Evolutionary conservation across 1,139 yeast species (phyloP).

Genomic region (Scheffersomyces segobiensis): DNA sequence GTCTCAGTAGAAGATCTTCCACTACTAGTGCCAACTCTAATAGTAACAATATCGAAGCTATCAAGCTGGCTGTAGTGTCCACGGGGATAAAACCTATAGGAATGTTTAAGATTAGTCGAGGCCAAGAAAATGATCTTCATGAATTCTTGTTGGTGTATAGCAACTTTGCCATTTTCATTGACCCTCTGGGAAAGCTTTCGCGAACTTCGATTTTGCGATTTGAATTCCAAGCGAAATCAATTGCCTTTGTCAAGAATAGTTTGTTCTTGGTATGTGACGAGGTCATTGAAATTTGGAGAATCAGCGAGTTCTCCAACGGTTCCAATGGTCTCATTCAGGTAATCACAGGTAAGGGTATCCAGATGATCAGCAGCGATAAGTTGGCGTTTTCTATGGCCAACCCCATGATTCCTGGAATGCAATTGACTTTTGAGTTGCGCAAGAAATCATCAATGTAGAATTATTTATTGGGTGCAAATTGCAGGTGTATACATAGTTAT

Average conservation of each 20-base stretch:
- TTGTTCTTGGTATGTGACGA: slow-evolving; percentile 67
- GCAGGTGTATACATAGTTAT: slow-evolving; percentile 26
- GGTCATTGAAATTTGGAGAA: slow-evolving; percentile 66
- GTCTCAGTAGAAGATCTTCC: slow-evolving; percentile 26
- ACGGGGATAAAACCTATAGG: slow-evolving; percentile 55
- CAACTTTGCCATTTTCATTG: slow-evolving; percentile 70
- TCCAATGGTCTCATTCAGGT: slow-evolving; percentile 66
- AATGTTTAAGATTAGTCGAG: slow-evolving; percentile 58
- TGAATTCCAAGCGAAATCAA: slow-evolving; percentile 59
- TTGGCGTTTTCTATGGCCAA: slow-evolving; percentile 65
- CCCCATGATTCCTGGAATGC: slow-evolving; percentile 66
- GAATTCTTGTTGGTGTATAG: slow-evolving; percentile 66
- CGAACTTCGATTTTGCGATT: slow-evolving; percentile 59
- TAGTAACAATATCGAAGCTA: slow-evolving; percentile 27
- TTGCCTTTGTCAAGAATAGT: slow-evolving; percentile 58
- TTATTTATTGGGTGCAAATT: background rate
- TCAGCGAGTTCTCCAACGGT: slow-evolving; percentile 52
- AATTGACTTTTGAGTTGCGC: slow-evolving; percentile 42
- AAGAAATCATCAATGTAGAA: background rate
- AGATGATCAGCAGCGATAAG: slow-evolving; percentile 43
- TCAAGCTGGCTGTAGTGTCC: slow-evolving; percentile 34
- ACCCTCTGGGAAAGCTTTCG: slow-evolving; percentile 64
- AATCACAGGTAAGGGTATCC: slow-evolving; percentile 67
- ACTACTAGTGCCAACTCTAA: slow-evolving; percentile 3
- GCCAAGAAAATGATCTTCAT: slow-evolving; percentile 28